Evolutionary conservation across 192 early-diverging fungal genomes (phyloP), one percentile per base, ranked within the genome.

Genomic region (Entomortierella parvispora): DNA sequence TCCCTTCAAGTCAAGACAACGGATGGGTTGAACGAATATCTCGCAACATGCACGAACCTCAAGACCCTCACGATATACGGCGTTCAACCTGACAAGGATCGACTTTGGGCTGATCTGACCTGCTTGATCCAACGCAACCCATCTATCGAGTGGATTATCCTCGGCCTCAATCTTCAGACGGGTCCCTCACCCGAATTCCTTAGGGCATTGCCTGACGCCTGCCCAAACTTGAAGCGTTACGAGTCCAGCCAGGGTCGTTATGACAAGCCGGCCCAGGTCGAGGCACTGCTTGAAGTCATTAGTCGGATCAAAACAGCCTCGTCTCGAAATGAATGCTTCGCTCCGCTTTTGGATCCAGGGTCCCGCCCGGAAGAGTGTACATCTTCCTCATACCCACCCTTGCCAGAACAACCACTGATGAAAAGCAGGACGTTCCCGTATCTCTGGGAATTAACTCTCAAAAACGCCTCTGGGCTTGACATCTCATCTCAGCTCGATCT

Each of bases 191-290:
- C 53, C 6, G 17, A 26, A 1, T 76, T 76, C 32, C 65, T 76
- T 2, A 22, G 40, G 5, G 65, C 72, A 0, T 4, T 76, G 18
- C 25, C 47, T 18, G 45, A 54, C 12, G 63, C 65, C 6, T 76
- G 72, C 29, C 72, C 72, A 11, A 67, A 51, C 22, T 25, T 76
- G 22, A 59, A 34, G 2, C 52, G 72, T 12, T 76, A 62, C 53
- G 72, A 76, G 23, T 76, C 72, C 15, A 76, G 72, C 17, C 59
- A 52, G 34, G 56, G 58, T 31, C 60, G 43, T 7, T 76, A 76
- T 29, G 59, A 68, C 11, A n/a, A 59, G 26, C 53, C 42, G 2
- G 72, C 25, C 0, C 72, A 76, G 25, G 62, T 68, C 29, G 65
- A 76, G 2, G 65, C 72, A 0, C 8, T 76, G 62, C 29, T 76